phyloP scores from a whole-genome alignment of 1,139 yeast genomes.

The Candida sp. region DNA sequence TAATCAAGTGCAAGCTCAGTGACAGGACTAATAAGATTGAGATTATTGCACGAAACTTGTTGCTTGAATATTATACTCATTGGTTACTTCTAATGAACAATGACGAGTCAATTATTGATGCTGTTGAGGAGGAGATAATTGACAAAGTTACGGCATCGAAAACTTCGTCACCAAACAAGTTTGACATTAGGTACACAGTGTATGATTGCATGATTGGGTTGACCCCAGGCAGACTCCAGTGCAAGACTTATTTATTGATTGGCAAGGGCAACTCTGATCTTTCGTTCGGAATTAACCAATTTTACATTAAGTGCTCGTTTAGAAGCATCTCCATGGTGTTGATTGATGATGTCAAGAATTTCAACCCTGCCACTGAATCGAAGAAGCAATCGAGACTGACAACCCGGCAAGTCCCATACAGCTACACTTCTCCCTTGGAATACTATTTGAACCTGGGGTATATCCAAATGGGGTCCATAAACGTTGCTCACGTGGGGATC shows the following conservation, averaged over 20 bases:
- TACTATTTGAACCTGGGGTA: constrained; percentile 36
- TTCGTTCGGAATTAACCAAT: constrained; percentile 32
- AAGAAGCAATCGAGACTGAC: constrained; percentile 7
- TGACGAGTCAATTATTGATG: constrained; percentile 18
- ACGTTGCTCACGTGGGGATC: constrained; percentile 45
- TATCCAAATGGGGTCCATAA: constrained; percentile 47
- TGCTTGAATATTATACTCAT: constrained; percentile 55
- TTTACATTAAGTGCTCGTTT: constrained; percentile 46
- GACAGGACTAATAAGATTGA: constrained; percentile 30
- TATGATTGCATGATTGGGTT: constrained; percentile 60
- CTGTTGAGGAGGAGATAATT: constrained; percentile 20
- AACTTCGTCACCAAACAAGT: constrained; percentile 8
- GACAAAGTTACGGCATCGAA: constrained; percentile 16
- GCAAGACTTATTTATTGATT: constrained; percentile 56
- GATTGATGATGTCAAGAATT: constrained; percentile 57
- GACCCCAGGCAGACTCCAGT: constrained; percentile 58
- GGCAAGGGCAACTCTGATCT: constrained; percentile 59
- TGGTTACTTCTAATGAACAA: constrained; percentile 48
- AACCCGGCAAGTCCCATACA: constrained; percentile 11
- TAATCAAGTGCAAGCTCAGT: constrained; percentile 21
- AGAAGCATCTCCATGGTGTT: constrained; percentile 51
- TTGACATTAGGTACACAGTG: constrained; percentile 49
- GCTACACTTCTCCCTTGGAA: constrained; percentile 18
- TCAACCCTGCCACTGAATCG: constrained; percentile 20
- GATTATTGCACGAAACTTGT: constrained; percentile 45